Evolutionary conservation across 2,329 filamentous ascomycete genomes (phyloP).

Genomic region (Helotiales sp.): DNA sequence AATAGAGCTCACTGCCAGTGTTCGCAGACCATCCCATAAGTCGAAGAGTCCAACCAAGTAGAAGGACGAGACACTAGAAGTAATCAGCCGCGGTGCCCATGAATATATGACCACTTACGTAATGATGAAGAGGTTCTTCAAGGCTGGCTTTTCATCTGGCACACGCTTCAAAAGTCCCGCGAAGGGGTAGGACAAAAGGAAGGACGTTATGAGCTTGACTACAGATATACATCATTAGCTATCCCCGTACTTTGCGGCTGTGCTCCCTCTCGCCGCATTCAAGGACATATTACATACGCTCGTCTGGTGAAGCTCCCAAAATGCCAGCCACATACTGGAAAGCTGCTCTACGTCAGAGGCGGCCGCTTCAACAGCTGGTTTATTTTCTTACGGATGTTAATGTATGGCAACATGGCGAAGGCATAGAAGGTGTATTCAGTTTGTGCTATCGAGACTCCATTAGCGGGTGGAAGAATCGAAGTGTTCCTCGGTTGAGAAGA

Average conservation of each 20-base stretch:
- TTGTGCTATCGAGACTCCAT: conserved; percentile 26
- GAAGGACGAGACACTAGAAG: conserved; percentile 71
- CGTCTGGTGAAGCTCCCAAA: conserved; percentile 64
- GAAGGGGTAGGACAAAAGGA: conserved; percentile 89
- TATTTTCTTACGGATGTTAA: conserved; percentile 54
- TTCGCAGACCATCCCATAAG: conserved; percentile 81
- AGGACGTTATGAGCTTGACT: conserved; percentile 94
- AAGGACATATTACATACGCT: conserved; percentile 47
- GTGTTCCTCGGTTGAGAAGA: too few relatives aligned
- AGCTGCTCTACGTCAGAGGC: conserved; percentile 45
- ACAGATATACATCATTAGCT: conserved; percentile 2
- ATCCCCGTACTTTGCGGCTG: conserved; percentile 12
- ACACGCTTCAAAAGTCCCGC: conserved; percentile 86
- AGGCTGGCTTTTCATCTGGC: conserved; percentile 77
- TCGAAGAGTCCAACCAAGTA: conserved; percentile 93
- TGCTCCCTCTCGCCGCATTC: neutral
- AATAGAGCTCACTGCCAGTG: conserved; percentile 74
- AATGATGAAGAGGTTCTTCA: conserved; percentile 88
- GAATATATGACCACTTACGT: conserved; percentile 47
- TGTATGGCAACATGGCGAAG: conserved; percentile 60
- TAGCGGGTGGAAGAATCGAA: conserved; percentile 6
- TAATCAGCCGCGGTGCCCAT: conserved; percentile 8
- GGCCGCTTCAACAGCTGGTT: conserved; percentile 11
- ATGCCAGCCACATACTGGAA: conserved; percentile 58
- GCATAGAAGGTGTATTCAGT: neutral